phyloP scores from a whole-genome alignment of 2,329 filamentous ascomycete species.

The Nigrograna mackinnonii region DNA sequence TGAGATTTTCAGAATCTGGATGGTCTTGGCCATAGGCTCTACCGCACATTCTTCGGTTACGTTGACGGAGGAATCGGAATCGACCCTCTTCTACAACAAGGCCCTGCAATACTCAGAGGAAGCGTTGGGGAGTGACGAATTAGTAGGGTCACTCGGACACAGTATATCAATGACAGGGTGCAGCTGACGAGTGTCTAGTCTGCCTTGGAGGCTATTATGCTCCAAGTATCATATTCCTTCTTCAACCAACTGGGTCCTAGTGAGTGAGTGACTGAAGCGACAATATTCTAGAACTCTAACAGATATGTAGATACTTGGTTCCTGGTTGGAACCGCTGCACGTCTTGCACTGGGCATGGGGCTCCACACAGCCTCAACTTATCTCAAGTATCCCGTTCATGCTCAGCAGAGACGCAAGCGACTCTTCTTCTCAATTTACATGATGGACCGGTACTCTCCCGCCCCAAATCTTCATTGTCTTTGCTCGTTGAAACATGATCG shows the following conservation, averaged over 20 bases:
- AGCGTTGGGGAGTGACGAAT: constrained; percentile 47
- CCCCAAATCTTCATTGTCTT: too few species aligned
- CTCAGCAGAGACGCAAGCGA: constrained; percentile 44
- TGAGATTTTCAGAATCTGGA: constrained; percentile 50
- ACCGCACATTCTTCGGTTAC: constrained; percentile 50
- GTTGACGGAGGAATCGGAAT: constrained; percentile 41
- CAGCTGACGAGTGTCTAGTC: too few species aligned
- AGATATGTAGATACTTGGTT: constrained; percentile 56
- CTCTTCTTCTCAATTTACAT: constrained; percentile 54
- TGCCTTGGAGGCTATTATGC: constrained; percentile 49
- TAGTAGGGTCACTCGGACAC: too few species aligned
- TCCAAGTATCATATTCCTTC: constrained; percentile 54
- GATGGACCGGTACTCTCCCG: too few species aligned
- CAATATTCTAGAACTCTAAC: too few species aligned
- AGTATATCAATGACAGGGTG: too few species aligned
- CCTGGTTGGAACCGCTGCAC: constrained; percentile 48
- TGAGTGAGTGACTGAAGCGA: too few species aligned
- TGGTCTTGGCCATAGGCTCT: constrained; percentile 53
- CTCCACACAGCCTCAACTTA: constrained; percentile 35
- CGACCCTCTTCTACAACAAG: constrained; percentile 4
- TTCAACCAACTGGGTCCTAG: constrained; percentile 54
- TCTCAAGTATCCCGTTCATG: constrained; percentile 23
- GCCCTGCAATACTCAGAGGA: constrained; percentile 50
- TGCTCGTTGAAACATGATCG: too few species aligned
- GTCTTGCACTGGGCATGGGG: constrained; percentile 50